Evolutionary conservation across 2,329 filamentous ascomycete genomes (phyloP).

Genomic region (Paradendryphiella salina): DNA sequence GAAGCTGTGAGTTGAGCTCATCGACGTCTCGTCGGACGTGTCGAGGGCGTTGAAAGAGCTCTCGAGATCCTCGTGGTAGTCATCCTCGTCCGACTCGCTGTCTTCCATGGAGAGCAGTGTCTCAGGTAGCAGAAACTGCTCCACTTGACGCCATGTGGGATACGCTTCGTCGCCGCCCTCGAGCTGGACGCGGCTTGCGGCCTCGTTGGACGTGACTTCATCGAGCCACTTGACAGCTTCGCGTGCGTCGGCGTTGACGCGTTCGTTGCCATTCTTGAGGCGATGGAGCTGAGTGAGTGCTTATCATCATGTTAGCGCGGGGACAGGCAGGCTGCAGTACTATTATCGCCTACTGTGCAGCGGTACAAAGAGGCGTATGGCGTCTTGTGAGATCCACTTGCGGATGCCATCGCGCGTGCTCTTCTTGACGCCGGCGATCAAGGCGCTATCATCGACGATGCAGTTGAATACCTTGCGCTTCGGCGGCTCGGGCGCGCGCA

Average conservation of each 20-base stretch:
- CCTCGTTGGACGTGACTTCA: constrained; percentile 52
- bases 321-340: constrained; percentile 2
- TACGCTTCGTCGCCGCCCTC: constrained; percentile 55
- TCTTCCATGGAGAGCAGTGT: constrained; percentile 55
- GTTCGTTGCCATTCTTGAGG: constrained; percentile 49
- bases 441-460: constrained; percentile 57
- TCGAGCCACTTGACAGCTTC: constrained; percentile 57
- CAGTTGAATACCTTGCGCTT: constrained; percentile 57
- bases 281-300: constrained; percentile 53
- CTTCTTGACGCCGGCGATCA: constrained; percentile 56
- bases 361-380: constrained; percentile 56
- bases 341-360: constrained; percentile 51
- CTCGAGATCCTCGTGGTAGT: constrained; percentile 45
- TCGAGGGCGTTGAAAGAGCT: constrained; percentile 45
- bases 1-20: constrained; percentile 51
- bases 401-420: constrained; percentile 57
- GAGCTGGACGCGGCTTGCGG: constrained; percentile 47
- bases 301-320: constrained; percentile 35
- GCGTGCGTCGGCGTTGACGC: constrained; percentile 51
- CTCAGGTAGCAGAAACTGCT: constrained; percentile 53
- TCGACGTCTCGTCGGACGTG: constrained; percentile 45
- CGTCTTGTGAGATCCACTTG: constrained; percentile 56
- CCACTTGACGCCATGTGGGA: constrained; percentile 55
- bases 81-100: constrained; percentile 44
- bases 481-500: constrained; percentile 37